A percentile compares a stretch with the other conserved stretches of the same genome.
Evolutionary conservation across 768 basidiomycete genomes (phyloP).

Genomic region (Hypholoma fasciculare): DNA sequence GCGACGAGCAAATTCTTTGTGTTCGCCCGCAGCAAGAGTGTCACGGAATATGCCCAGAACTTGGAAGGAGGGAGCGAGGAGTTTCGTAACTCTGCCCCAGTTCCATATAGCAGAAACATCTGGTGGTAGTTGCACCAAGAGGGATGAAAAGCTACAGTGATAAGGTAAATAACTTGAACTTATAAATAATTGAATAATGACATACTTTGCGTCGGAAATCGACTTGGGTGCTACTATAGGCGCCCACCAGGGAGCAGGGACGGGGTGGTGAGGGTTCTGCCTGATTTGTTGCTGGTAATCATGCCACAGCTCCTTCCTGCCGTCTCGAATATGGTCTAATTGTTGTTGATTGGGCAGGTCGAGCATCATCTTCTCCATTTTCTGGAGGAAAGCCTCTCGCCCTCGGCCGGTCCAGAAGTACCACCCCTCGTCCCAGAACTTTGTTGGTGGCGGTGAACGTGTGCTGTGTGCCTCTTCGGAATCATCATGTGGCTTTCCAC

Average conservation of each 20-base stretch:
- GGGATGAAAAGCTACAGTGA: conserved; percentile 43
- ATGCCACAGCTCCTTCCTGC: conserved; percentile 43
- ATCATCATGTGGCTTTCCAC: conserved; percentile 38
- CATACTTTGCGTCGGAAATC: conserved; percentile 39
- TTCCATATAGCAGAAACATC: conserved; percentile 53
- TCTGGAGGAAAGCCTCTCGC: conserved; percentile 52
- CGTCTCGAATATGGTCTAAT: conserved; percentile 39
- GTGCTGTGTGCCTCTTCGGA: conserved; percentile 27
- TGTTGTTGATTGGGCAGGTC: conserved; percentile 53
- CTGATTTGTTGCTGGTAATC: conserved; percentile 51
- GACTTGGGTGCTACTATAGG: conserved; percentile 41
- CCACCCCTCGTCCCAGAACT: conserved; percentile 74
- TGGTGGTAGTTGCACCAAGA: conserved; percentile 60
- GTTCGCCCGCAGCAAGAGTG: conserved; percentile 58
- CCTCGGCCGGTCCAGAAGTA: conserved; percentile 70
- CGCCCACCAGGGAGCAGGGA: conserved; percentile 34
- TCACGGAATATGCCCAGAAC: conserved; percentile 51
- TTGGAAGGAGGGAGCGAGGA: conserved; percentile 58
- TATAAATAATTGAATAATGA: conserved; percentile 8
- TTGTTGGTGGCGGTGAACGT: conserved; percentile 36
- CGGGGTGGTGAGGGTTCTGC: conserved; percentile 19
- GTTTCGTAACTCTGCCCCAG: conserved; percentile 40
- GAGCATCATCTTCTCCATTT: conserved; percentile 57
- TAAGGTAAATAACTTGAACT: conserved; percentile 1
- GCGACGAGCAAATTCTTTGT: conserved; percentile 54